Base-by-base conservation (phyloP, 2,329 filamentous ascomycete species). In the Alternaria ethzedia region DNA sequence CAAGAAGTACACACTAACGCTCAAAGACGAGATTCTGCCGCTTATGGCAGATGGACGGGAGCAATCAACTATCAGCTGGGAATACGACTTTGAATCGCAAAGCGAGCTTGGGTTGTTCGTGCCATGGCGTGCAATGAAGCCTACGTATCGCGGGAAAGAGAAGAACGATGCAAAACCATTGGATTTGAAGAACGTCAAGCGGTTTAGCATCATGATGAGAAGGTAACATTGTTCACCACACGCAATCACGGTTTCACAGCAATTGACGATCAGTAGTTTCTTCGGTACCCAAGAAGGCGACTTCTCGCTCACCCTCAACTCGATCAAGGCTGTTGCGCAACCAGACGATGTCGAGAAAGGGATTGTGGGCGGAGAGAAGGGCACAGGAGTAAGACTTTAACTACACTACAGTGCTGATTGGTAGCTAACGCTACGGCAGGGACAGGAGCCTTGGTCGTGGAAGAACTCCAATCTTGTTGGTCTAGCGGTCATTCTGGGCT, bases 161-260 rank as follows among this genome's bases (percentile, higher is more conserved):
- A 85, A 87, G 75, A 80, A 85, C 17, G 88, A 91, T 79, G 87
- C 87, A 0, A 78, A 83, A 60, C 83, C 86, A 6, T 76, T 96
- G 69, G 83, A 93, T 70, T 72, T 86, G 66, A 83, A 82, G 51
- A 82, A 83, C 46, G 83, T 96, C 43, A 90, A 87, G 79, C 84
- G 91, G 50, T 82, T 95, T 28, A 90, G 89, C 54, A 83, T 96
- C 63, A 94, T 96, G 92, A 91, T 91, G 84, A 83, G 93, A 76
- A 96, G 92, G 92, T 93, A 79, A 51, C 12, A 52, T 47, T 15
- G 11, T 15, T 15, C 25, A 8, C n/a, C 13, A 15, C 15, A 32
- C 28, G 12, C 25, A 8, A 21, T 30, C 17, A 5, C 4, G n/a
- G 4, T 4, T 3, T 13, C 8, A 9, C 28, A 32, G 4, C 15